Base-by-base conservation (phyloP, 2,329 filamentous ascomycete genomes). In the Coniochaeta sp. region DNA sequence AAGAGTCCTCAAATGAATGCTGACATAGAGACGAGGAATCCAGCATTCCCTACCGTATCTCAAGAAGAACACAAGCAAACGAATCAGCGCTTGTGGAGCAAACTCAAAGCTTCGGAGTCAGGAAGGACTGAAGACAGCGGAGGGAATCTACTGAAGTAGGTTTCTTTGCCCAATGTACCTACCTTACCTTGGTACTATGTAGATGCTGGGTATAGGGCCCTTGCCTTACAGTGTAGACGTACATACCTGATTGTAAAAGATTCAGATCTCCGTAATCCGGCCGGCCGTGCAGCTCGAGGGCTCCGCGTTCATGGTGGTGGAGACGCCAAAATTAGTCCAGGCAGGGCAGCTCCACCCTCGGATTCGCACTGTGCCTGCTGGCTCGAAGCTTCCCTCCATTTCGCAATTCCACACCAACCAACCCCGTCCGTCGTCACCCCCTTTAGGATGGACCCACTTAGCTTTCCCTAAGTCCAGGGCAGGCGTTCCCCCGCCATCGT, bases 401-500 rank as follows among this genome's bases (percentile, higher is more conserved):
- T 44, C 40, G 43, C 43, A 22, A 62, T 66, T 58, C 59, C 64
- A 64, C 64, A 47, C 43, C 43, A 47, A 64, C 58, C 59, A 57
- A 55, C 38, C 59, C 56, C 60, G 19, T 47, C 43, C 43, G 16
- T 47, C 43, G 22, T 26, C 19, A 22, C 43, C 43, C 43, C 43
- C 43, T 31, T 52, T 52, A 28, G 47, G 47, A 52, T 52, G 47
- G 24, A 26, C 47, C 47, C 47, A 52, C 47, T 28, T 11, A 26
- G 3, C 16, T 24, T n/a, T 22, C 6, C n/a, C 24, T 24, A 11
- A 47, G 5, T 47, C 43, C 43, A 47, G 54, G 33, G 28, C 28
- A 57, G 34, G 44, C 62, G 66, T 63, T 67, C 63, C 67, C 68
- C 67, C 66, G 67, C 66, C 67, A 67, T 70, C 65, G 63, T 67